phyloP scores from a whole-genome alignment of 192 early-diverging fungal species.

The Jimgerdemannia flammicorona region DNA sequence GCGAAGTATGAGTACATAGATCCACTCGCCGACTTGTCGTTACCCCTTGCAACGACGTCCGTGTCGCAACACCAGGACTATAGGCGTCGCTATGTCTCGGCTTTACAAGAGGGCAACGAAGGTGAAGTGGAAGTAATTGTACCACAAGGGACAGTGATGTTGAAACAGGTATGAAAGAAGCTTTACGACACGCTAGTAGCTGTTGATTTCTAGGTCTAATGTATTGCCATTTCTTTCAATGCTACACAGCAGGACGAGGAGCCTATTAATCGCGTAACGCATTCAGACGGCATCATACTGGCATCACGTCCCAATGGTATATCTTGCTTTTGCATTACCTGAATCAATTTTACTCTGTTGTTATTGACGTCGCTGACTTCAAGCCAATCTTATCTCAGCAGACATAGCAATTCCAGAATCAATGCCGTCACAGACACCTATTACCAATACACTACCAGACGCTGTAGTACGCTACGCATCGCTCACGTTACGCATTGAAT shows the following conservation, averaged over 20 bases:
- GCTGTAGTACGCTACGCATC: slow-evolving; percentile 30
- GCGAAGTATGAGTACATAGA: slow-evolving; percentile 30
- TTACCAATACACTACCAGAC: neutral
- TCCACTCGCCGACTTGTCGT: slow-evolving; percentile 35
- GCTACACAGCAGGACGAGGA: slow-evolving; percentile 11
- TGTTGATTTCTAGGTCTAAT: no score
- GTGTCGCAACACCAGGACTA: slow-evolving; percentile 44
- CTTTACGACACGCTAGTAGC: no score
- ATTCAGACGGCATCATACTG: neutral
- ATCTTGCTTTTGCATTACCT: neutral
- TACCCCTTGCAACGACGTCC: slow-evolving; percentile 25
- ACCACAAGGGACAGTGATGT: neutral
- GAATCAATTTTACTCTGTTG: no score
- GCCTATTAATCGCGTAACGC: neutral
- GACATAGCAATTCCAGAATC: slow-evolving; percentile 27
- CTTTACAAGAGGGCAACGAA: slow-evolving; percentile 44
- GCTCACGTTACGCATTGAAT: slow-evolving; percentile 45
- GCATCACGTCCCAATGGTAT: neutral
- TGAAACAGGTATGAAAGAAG: neutral
- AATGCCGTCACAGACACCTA: slow-evolving; percentile 31
- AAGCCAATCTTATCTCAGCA: slow-evolving; percentile 1
- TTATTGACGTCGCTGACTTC: neutral
- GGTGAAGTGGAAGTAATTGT: slow-evolving; percentile 27
- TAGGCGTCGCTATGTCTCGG: slow-evolving; percentile 38
- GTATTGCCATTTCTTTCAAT: neutral